These are phyloP conservation scores for Mycena rosella DNA, from an alignment of 768 basidiomycete species.

Conservation along the genomic window DNA sequence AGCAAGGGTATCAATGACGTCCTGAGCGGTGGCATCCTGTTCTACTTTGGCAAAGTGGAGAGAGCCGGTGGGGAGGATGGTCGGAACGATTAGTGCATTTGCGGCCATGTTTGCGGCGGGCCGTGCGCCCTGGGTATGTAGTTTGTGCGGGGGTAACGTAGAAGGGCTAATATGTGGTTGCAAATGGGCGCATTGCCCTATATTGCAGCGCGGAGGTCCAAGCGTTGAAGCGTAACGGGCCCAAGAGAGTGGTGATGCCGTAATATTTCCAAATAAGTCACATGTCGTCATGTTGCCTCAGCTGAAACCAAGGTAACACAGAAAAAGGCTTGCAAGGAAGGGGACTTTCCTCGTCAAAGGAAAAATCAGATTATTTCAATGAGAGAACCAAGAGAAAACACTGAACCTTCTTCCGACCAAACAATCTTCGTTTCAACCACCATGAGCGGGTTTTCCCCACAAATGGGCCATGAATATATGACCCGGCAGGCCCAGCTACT, in stretches of 20 bases:
- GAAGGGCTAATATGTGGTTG: neutral
- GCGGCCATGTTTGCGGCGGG: slow-evolving; percentile 52
- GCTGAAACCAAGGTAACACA: too few relatives aligned
- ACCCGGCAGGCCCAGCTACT: slow-evolving; percentile 13
- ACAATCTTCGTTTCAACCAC: neutral
- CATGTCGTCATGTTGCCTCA: too few relatives aligned
- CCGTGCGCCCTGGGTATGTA: neutral
- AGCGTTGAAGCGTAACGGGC: too few relatives aligned
- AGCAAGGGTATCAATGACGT: slow-evolving; percentile 68
- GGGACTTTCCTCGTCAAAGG: too few relatives aligned
- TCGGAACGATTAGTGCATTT: slow-evolving; percentile 67
- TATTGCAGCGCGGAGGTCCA: too few relatives aligned
- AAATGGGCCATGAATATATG: slow-evolving; percentile 16
- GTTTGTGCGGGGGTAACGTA: neutral
- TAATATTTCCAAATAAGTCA: too few relatives aligned
- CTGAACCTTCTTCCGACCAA: too few relatives aligned
- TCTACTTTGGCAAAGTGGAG: slow-evolving; percentile 73
- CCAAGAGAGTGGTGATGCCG: too few relatives aligned
- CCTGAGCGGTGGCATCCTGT: slow-evolving; percentile 66
- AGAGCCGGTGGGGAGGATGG: slow-evolving; percentile 67
- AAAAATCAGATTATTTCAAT: too few relatives aligned
- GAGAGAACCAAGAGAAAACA: too few relatives aligned
- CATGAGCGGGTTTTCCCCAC: slow-evolving; percentile 28
- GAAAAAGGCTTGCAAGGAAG: too few relatives aligned
- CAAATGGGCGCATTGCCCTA: neutral